phyloP scores from a whole-genome alignment of 352 stramenopile genomes.

The Saprolegnia diclina region DNA sequence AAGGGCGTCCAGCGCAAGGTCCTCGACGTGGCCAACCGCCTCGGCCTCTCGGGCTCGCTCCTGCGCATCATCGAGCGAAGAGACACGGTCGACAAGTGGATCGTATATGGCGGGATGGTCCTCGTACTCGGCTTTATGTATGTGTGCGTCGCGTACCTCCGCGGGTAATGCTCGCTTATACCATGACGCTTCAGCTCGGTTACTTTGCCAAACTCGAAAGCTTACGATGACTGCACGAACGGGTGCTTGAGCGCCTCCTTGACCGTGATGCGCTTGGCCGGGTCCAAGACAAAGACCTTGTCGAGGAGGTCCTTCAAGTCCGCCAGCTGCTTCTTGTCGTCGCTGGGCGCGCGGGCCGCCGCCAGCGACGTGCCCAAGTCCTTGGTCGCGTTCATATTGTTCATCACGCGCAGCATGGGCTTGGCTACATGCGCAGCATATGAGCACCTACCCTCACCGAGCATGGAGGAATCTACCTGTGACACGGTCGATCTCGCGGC shows the following conservation, averaged over 20 bases:
- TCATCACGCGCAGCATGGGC: constrained; percentile 62
- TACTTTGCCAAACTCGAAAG: neutral
- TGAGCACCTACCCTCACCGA: neutral
- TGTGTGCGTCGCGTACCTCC: constrained; percentile 54
- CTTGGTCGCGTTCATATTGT: constrained; percentile 55
- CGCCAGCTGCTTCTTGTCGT: constrained; percentile 61
- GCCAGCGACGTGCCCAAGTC: constrained; percentile 54
- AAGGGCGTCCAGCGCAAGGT: constrained; percentile 72
- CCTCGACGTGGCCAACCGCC: constrained; percentile 74
- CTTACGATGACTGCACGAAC: constrained; percentile 41
- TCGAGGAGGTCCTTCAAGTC: constrained; percentile 71
- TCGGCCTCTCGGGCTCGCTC: constrained; percentile 76
- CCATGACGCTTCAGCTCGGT: too few relatives aligned
- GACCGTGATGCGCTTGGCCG: constrained; percentile 67
- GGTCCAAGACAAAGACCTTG: constrained; percentile 78
- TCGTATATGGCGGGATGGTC: constrained; percentile 75
- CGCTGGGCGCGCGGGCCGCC: constrained; percentile 49
- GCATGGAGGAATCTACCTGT: constrained; percentile 40
- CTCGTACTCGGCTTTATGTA: constrained; percentile 80
- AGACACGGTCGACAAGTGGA: constrained; percentile 81
- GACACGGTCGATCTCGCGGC: constrained; percentile 70
- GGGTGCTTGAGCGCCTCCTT: constrained; percentile 72
- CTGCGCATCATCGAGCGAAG: constrained; percentile 75
- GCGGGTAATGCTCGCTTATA: constrained; percentile 1
- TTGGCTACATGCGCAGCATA: constrained; percentile 37